phyloP scores from a whole-genome alignment of 2,329 filamentous ascomycete genomes.

The Aspergillus udagawae region DNA sequence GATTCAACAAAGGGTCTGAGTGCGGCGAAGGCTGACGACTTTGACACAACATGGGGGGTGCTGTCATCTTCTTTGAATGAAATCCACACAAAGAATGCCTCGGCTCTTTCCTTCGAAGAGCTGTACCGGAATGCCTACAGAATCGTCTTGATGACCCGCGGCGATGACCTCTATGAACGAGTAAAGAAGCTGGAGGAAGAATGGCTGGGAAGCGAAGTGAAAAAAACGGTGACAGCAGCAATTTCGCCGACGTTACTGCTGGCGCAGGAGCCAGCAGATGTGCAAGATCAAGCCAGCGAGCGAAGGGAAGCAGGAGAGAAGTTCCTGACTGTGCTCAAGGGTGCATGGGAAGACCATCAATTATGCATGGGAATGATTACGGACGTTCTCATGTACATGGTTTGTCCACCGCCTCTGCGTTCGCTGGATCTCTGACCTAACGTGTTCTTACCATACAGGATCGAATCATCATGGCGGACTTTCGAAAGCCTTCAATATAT shows the following conservation, averaged over 20 bases:
- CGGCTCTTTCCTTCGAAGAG: conserved; percentile 86
- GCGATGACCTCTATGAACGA: conserved; percentile 71
- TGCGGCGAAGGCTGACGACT: conserved; percentile 63
- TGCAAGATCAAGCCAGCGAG: conserved; percentile 65
- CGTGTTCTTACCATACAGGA: conserved; percentile 52
- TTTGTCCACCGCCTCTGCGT: conserved; percentile 30
- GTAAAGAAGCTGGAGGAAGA: conserved; percentile 77
- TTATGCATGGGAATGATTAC: conserved; percentile 94
- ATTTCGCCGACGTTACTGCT: conserved; percentile 67
- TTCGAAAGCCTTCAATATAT: conserved; percentile 73
- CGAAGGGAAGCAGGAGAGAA: conserved; percentile 74
- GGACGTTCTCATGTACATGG: conserved; percentile 95
- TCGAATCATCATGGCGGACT: conserved; percentile 72
- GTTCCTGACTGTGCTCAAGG: conserved; percentile 71
- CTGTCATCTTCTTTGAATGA: conserved; percentile 74
- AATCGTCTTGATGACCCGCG: conserved; percentile 84
- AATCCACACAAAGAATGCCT: conserved; percentile 90
- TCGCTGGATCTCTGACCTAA: not conserved
- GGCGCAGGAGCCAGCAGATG: conserved; percentile 42
- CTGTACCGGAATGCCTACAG: conserved; percentile 93
- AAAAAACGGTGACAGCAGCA: conserved; percentile 64
- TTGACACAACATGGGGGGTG: conserved; percentile 78
- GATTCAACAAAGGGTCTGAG: conserved; percentile 48
- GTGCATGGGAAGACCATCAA: conserved; percentile 84
- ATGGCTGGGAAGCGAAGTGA: conserved; percentile 74